Percentiles rank a stretch among this genome's conserved stretches.
These are phyloP conservation scores for Emergomyces orientalis DNA, from an alignment of 2,329 filamentous ascomycete species.

Conservation along the genomic window DNA sequence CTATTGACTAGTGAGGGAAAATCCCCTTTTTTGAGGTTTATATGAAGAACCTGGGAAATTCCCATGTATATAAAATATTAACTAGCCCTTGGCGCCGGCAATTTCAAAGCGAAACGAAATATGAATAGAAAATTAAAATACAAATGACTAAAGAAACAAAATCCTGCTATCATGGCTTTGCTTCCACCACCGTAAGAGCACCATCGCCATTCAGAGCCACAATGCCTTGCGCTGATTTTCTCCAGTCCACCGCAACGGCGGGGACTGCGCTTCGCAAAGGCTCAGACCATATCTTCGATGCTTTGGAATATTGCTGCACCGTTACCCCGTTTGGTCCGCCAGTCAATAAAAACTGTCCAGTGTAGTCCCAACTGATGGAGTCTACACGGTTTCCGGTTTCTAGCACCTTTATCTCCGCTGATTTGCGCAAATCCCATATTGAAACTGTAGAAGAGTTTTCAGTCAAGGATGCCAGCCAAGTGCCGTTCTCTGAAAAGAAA, in stretches of 20 bases:
- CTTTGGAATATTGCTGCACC: constrained; percentile 83
- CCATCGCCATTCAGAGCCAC: constrained; percentile 68
- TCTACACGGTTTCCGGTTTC: constrained; percentile 73
- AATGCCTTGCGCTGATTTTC: constrained; percentile 61
- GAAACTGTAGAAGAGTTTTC: constrained; percentile 69
- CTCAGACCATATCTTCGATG: constrained; percentile 80
- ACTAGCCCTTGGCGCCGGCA: not conserved
- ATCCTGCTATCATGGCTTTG: constrained; percentile 39
- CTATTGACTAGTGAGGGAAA: not conserved
- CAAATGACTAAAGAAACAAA: constrained; percentile 13
- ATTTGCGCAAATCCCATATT: constrained; percentile 87
- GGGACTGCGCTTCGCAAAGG: constrained; percentile 66
- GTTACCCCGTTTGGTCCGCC: constrained; percentile 71
- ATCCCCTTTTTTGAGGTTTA: not conserved
- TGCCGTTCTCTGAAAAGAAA: constrained; percentile 91
- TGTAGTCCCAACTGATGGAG: constrained; percentile 82
- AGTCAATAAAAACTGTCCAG: constrained; percentile 81
- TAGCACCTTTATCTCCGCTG: constrained; percentile 70
- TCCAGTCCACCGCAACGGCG: constrained; percentile 69
- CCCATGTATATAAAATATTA: not conserved
- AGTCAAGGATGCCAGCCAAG: constrained; percentile 79
- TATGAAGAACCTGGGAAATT: not conserved
- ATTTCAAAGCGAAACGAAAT: constrained; percentile 10
- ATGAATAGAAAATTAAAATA: constrained; percentile 19
- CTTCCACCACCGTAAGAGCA: constrained; percentile 59